Evolutionary conservation across 352 stramenopile species (phyloP).

Genomic region (Globisporangium polare): DNA sequence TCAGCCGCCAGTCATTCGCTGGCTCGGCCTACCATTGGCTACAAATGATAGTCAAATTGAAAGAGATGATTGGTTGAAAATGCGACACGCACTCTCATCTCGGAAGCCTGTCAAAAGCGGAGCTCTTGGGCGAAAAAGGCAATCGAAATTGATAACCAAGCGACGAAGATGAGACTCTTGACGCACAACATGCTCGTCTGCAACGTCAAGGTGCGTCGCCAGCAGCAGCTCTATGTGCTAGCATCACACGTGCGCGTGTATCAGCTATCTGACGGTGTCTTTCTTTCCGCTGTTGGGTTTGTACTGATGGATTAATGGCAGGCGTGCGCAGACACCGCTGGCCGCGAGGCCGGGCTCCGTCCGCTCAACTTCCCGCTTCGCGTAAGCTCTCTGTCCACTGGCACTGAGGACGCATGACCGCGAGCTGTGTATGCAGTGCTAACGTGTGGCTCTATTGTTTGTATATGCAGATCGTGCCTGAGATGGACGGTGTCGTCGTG

Average conservation of each 20-base stretch:
- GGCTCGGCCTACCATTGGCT: slow-evolving; percentile 17
- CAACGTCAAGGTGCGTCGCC: slow-evolving; percentile 62
- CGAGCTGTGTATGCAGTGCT: not conserved
- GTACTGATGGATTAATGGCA: slow-evolving; percentile 17
- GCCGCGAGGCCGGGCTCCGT: slow-evolving; percentile 45
- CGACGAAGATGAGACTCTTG: slow-evolving; percentile 60
- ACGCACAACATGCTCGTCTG: slow-evolving; percentile 89
- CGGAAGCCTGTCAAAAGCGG: not conserved
- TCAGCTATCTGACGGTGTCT: not conserved
- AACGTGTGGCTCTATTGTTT: not conserved
- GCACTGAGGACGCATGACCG: not conserved
- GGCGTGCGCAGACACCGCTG: slow-evolving; percentile 73
- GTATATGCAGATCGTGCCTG: slow-evolving; percentile 53
- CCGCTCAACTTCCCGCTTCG: slow-evolving; percentile 82
- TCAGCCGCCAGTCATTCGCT: slow-evolving; percentile 39
- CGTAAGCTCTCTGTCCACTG: slow-evolving; percentile 21
- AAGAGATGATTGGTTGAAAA: slow-evolving; percentile 1
- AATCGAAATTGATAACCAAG: not conserved
- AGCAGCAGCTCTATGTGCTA: not conserved
- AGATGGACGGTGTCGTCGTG: slow-evolving; percentile 79
- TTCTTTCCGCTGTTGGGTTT: not conserved
- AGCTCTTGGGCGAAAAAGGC: not conserved
- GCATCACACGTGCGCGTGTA: not conserved
- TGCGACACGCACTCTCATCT: not conserved
- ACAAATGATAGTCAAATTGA: slow-evolving; percentile 14